These are phyloP conservation scores for Pterothamnion heteromorphum DNA, from an alignment of 31 red algal genomes.

Conservation along the genomic window DNA sequence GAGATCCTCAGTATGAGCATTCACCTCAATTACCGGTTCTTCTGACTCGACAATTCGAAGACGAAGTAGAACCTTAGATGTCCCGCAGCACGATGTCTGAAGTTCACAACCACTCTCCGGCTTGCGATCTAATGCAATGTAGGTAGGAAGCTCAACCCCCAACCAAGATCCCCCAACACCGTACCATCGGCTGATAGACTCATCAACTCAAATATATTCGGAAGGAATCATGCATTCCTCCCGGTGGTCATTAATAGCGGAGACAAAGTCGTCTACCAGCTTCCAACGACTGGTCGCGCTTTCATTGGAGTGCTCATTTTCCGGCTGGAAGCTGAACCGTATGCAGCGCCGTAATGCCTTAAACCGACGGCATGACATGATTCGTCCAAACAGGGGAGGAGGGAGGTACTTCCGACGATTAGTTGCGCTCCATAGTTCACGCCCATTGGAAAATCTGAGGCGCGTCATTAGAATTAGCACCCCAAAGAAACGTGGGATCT, in stretches of 20 bases:
- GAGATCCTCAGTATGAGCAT: not conserved
- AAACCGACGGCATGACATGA: constrained; percentile 45
- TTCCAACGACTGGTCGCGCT: constrained; percentile 16
- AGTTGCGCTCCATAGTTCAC: not conserved
- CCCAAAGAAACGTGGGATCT: not conserved
- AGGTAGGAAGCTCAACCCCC: constrained; percentile 27
- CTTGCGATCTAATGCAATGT: constrained; percentile 44
- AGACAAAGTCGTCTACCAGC: constrained; percentile 28
- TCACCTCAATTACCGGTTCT: not conserved
- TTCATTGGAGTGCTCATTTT: not conserved
- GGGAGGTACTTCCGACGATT: not conserved
- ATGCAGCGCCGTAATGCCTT: constrained; percentile 13
- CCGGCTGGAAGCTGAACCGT: constrained; percentile 20
- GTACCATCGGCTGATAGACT: constrained; percentile 51
- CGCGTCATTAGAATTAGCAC: constrained; percentile 23
- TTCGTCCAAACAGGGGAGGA: not conserved
- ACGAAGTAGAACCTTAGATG: not conserved
- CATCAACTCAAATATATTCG: constrained; percentile 23
- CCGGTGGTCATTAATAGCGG: constrained; percentile 37
- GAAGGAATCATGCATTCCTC: constrained; percentile 23
- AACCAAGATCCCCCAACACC: constrained; percentile 36
- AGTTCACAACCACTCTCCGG: constrained; percentile 60
- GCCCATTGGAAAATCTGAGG: not conserved
- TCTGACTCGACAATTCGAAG: constrained; percentile 16
- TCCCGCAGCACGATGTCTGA: constrained; percentile 26